Evolutionary conservation across 2,329 filamentous ascomycete species (phyloP), one percentile per base, ranked within the genome.

Genomic region (Metarhizium guizhouense): DNA sequence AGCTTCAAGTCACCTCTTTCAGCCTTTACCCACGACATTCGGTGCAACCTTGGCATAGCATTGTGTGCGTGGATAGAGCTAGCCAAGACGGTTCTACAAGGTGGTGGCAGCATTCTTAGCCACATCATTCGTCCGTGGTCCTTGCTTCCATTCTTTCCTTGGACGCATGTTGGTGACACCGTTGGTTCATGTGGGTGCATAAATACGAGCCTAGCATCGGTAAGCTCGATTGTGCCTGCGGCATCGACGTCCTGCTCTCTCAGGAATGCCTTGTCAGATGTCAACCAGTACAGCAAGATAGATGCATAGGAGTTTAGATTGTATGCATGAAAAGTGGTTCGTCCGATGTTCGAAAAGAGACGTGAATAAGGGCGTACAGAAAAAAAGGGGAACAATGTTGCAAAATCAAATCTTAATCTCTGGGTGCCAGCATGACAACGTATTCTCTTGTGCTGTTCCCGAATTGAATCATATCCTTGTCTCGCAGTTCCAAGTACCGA

Each of bases 381-480:
- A 16, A 45, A 20, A 45, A 6, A 20, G 6, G 14, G 6, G 42
- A 8, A 10, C 16, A 20, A 10, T 45, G 42, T 10, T 45, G 16
- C n/a, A 45, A 18, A 45, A 20, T 6, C 18, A 43, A 29, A 18
- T 20, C 43, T 64, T 60, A 80, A 49, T 73, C 69, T 52, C 72
- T 72, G 3, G 79, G 78, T 40, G 81, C 79, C 57, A 96, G 79
- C 89, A 97, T 94, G 57, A 97, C 71, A n/a, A 99, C 90, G 70
- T 97, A 99, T 72, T 99, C 94, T 64, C 91, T 83, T 57, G 88
- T 87, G 67, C 90, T 96, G 57, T 88, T 80, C 10, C 92, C 94
- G 72, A 99, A 95, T 66, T 84, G 84, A 56, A 99, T 70, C 67
- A 99, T 84, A 70, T 99, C 94, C 73, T 91, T 92, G 68, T 94